Percentiles rank a stretch among this genome's conserved stretches.
These are phyloP conservation scores for Roridomyces roridus DNA, from an alignment of 768 basidiomycete genomes.

Conservation along the genomic window DNA sequence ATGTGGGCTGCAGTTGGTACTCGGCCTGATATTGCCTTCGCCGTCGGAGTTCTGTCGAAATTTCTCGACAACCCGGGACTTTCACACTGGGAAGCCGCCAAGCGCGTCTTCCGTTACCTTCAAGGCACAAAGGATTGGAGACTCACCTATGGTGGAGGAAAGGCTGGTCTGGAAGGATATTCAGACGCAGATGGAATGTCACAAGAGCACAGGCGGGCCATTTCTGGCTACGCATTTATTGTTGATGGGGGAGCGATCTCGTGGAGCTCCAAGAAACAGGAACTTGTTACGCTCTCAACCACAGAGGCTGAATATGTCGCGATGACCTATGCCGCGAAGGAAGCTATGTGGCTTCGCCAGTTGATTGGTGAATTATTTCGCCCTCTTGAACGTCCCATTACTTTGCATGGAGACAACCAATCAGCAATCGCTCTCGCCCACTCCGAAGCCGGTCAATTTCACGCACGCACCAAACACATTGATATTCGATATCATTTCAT, in stretches of 20 bases:
- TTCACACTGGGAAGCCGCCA: constrained; percentile 38
- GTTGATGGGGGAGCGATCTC: constrained; percentile 35
- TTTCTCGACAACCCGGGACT: constrained; percentile 27
- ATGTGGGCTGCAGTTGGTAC: constrained; percentile 23
- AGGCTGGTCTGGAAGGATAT: constrained; percentile 33
- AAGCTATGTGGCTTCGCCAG: constrained; percentile 29
- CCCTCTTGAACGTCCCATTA: constrained; percentile 14
- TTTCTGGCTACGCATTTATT: constrained; percentile 41
- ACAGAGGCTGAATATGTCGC: constrained; percentile 27
- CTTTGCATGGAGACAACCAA: constrained; percentile 13
- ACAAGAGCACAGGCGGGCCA: constrained; percentile 30
- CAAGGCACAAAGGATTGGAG: constrained; percentile 21
- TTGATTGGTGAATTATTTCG: constrained; percentile 22
- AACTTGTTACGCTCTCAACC: constrained; percentile 40
- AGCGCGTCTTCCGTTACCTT: constrained; percentile 29
- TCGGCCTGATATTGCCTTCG: constrained; percentile 26
- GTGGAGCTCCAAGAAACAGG: constrained; percentile 43
- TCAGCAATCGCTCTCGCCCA: background rate
- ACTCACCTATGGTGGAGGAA: constrained; percentile 33
- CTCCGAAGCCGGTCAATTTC: background rate
- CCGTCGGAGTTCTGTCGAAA: background rate
- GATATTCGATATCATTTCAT: constrained; percentile 35
- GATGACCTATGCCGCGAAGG: constrained; percentile 36
- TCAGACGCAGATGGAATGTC: constrained; percentile 29
- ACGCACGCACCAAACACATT: constrained; percentile 33